Percentiles rank a stretch among this genome's conserved stretches.
These are phyloP conservation scores for Coleophoma cylindrospora DNA, from an alignment of 2,329 filamentous ascomycete genomes.

Conservation along the genomic window DNA sequence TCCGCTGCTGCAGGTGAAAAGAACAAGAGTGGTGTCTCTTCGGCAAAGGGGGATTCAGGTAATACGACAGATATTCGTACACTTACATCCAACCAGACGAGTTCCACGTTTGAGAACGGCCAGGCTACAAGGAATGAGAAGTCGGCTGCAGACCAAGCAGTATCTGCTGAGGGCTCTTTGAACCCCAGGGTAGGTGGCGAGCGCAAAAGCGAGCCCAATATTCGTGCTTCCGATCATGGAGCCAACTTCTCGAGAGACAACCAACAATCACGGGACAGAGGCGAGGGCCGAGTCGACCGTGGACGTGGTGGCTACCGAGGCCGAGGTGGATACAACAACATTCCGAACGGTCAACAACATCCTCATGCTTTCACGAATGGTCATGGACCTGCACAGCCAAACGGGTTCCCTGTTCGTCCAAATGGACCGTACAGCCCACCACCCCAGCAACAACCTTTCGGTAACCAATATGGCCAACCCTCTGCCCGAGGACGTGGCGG, in stretches of 20 bases:
- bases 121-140: slow-evolving; percentile 17
- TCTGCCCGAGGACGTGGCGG: slow-evolving; percentile 39
- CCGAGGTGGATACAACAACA: slow-evolving; percentile 31
- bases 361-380: slow-evolving; percentile 34
- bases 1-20: slow-evolving; percentile 17
- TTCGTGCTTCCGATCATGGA: slow-evolving; percentile 19
- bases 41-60: slow-evolving; percentile 16
- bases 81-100: slow-evolving; percentile 28
- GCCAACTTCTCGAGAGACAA: slow-evolving; percentile 17
- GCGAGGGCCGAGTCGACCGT: slow-evolving; percentile 33
- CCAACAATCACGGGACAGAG: slow-evolving; percentile 26
- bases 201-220: slow-evolving; percentile 23
- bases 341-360: slow-evolving; percentile 25
- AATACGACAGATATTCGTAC: slow-evolving; percentile 21
- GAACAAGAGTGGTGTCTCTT: slow-evolving; percentile 8
- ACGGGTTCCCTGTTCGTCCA: slow-evolving; percentile 22
- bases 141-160: slow-evolving; percentile 11
- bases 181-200: slow-evolving; percentile 19
- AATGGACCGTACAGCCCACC: slow-evolving; percentile 29
- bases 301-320: slow-evolving; percentile 39
- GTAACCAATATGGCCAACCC: slow-evolving; percentile 23
- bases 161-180: slow-evolving; percentile 16
- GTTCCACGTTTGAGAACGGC: slow-evolving; percentile 13
- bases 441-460: slow-evolving; percentile 28
- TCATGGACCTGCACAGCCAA: slow-evolving; percentile 23